Base-by-base conservation (phyloP, 176 grass and related monocot species). In the Hyparrhenia diplandra region DNA sequence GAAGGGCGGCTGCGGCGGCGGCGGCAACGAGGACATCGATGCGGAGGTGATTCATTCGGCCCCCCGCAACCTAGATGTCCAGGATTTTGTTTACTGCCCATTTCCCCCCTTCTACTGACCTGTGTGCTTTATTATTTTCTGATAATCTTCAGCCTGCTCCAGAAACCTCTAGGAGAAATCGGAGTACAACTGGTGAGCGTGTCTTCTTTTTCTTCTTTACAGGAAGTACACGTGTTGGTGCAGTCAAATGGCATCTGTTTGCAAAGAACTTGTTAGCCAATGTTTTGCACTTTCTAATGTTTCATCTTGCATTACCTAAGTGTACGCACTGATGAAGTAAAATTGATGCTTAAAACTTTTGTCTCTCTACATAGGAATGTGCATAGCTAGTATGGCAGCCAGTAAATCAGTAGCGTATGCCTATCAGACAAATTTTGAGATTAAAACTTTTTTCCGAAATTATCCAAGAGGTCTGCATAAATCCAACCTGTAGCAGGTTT, bases 81-180 rank as follows among this genome's bases (percentile, higher is more conserved):
- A 13, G 51, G n/a, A 47, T 11, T 47, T 29, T 64, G 36, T 37
- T 32, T 14, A 9, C n/a, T 1, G 16, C 11, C 52, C 18, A 1
- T 32, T 16, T 9, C 37, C 10, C 25, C n/a, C n/a, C 40, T n/a
- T 23, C 1, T 11, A 27, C 10, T 8, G 77, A 72, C 5, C 21
- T 55, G 18, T 41, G 31, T 78, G 71, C 34, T n/a, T 64, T 18
- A 8, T 39, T 49, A 35, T 76, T 79, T 66, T 42, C 10, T 58
- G 25, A 58, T 72, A 24, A 73, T 74, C 75, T n/a, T 17, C 75
- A 98, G 95, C 86, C 43, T 17, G 92, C 63, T 42, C 55, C 84
- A 42, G 87, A 89, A 24, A 76, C 80, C 29, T 90, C 86, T 13
- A 95, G 80, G 84, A 95, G 88, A 74, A 94, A 74, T 83, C 84